Percentiles rank a stretch among this genome's conserved stretches.
Conservation (phyloP, 2,329 filamentous ascomycete genomes). For the Epichloe uncinata region DNA sequence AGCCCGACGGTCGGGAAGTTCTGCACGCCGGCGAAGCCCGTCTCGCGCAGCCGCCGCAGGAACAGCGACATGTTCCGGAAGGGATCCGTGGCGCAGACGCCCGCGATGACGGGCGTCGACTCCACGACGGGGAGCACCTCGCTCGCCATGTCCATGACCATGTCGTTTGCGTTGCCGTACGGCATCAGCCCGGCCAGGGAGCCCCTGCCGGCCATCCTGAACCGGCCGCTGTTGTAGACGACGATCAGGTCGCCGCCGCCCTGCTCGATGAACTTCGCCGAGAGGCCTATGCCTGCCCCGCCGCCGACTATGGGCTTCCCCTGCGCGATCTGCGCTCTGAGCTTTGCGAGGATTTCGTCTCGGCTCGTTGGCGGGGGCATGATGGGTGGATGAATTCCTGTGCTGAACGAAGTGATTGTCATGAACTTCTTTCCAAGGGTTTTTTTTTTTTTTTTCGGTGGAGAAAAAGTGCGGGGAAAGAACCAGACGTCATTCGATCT, state of each 20-base stretch:
- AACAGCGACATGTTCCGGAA: conserved; percentile 50
- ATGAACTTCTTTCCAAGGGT: no score
- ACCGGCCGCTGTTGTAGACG: conserved; percentile 59
- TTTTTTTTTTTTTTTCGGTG: no score
- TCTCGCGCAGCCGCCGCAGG: conserved; percentile 41
- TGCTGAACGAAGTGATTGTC: no score
- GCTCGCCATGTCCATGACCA: conserved; percentile 55
- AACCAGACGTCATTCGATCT: no score
- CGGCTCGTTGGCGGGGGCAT: conserved; percentile 47
- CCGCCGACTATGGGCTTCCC: conserved; percentile 53
- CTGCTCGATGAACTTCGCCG: conserved; percentile 56
- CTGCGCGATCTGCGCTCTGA: conserved; percentile 39
- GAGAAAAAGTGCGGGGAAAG: no score
- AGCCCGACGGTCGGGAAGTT: conserved; percentile 64
- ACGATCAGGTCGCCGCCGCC: conserved; percentile 58
- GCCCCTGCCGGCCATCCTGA: conserved; percentile 58
- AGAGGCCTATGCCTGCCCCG: conserved; percentile 56
- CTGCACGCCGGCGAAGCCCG: conserved; percentile 57
- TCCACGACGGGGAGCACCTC: conserved; percentile 54
- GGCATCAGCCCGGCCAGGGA: conserved; percentile 59
- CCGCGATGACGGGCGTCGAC: conserved; percentile 52
- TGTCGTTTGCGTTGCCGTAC: conserved; percentile 56
- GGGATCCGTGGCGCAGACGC: conserved; percentile 58
- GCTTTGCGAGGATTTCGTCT: conserved; percentile 38
- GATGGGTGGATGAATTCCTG: no score